Base-by-base conservation (phyloP, 202 grass and related monocot genomes). In the Bolboschoenoplectus hybrid region DNA sequence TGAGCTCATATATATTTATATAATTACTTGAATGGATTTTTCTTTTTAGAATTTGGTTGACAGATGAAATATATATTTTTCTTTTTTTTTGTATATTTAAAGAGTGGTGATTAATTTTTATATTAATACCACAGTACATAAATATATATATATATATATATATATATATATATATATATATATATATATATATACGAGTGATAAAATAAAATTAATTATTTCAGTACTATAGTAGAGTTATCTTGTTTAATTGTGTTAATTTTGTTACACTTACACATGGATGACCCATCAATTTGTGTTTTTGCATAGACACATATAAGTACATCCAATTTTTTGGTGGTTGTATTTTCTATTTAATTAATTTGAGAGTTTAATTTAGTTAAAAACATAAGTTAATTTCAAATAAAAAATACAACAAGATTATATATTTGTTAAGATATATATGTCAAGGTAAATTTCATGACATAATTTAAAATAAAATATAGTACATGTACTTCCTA, bases 1-100 rank as follows among this genome's bases (percentile, higher is more conserved):
- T 0, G 41, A 49, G 17, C 44, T 40, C 9, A 35, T 41, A 56
- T 58, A 44, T 58, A 58, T 16, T 58, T 3, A 1, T 75, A 26
- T 51, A 71, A 34, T 56, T 69, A 17, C 26, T 26, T 26, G 26
- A 26, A 75, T 72, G 70, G 35, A 39, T 35, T 53, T 87, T 26
- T 1, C 35, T n/a, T 77, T 57, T 39, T 6, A 32, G 62, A 26
- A 26, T 10, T 62, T 45, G 55, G 73, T 63, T 19, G 73, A 53
- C 60, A 84, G 32, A 45, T 32, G 50, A 55, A 13, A 2, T 55
- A 51, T 51, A 70, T 49, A 61, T 63, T 26, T 5, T 44, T 44
- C 5, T 44, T 44, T 44, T 44, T 44, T 69, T 83, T 56, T 58
- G 81, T 82, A 78, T 80, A 16, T 63, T 60, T 58, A 16, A 4